These are phyloP conservation scores for Colletotrichum tropicale DNA, from an alignment of 2,329 filamentous ascomycete species.

Conservation along the genomic window DNA sequence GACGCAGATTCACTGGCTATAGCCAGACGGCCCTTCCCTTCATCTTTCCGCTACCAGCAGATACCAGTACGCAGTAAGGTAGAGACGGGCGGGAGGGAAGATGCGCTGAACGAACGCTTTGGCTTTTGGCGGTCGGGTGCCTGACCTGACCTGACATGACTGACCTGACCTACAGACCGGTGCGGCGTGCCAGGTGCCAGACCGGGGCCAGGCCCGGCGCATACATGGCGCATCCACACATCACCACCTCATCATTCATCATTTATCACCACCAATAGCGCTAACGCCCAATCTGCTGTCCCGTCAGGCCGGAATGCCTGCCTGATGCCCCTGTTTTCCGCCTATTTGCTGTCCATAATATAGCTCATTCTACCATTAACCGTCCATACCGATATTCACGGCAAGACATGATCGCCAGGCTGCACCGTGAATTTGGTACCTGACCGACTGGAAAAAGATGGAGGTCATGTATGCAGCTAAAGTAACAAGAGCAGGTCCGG, in stretches of 20 bases:
- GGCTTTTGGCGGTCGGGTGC: not conserved
- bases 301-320: conserved; percentile 1
- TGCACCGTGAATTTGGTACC: not conserved
- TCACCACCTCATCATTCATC: conserved; percentile 14
- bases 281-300: not conserved
- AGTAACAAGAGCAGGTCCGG: not conserved
- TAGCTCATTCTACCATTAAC: not conserved
- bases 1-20: conserved; percentile 16
- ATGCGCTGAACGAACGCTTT: not conserved
- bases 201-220: not conserved
- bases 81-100: not conserved
- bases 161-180: not conserved
- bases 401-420: not conserved
- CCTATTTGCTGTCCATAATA: not conserved
- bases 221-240: not conserved
- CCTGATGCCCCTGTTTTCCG: not conserved
- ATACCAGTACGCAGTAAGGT: no score
- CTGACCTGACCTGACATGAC: not conserved
- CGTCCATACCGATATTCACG: not conserved
- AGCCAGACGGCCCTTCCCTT: not conserved
- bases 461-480: not conserved
- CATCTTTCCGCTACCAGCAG: not conserved
- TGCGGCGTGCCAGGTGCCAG: not conserved
- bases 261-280: conserved; percentile 8
- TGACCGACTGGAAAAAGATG: not conserved